phyloP scores from a whole-genome alignment of 192 early-diverging fungal genomes.

The Entomortierella chlamydospora region DNA sequence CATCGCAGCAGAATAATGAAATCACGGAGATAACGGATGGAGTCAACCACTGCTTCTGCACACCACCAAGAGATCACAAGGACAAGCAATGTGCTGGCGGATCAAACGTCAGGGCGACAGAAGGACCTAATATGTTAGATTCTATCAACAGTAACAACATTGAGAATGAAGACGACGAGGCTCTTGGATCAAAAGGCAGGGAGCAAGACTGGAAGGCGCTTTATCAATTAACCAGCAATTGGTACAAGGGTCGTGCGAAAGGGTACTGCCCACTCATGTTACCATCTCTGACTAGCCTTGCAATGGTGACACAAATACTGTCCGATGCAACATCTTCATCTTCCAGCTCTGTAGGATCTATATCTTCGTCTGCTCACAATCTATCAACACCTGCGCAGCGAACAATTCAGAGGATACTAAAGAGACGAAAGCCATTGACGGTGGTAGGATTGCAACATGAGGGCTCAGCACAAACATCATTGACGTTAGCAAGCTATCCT shows the following conservation, averaged over 20 bases:
- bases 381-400: slow-evolving; percentile 23
- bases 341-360: not conserved
- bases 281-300: slow-evolving; percentile 31
- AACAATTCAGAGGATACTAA: slow-evolving; percentile 15
- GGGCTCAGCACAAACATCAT: slow-evolving; percentile 32
- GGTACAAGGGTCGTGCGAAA: slow-evolving; percentile 55
- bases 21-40: no score
- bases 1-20: no score
- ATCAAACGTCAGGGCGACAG: not conserved
- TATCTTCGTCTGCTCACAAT: not conserved
- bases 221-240: slow-evolving; percentile 58
- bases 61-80: not conserved
- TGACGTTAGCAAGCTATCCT: slow-evolving; percentile 22
- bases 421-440: slow-evolving; percentile 18
- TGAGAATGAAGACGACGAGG: not conserved
- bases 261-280: slow-evolving; percentile 47
- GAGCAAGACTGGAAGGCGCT: slow-evolving; percentile 56
- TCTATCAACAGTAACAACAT: not conserved
- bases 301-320: slow-evolving; percentile 9
- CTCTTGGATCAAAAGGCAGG: not conserved
- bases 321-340: not conserved
- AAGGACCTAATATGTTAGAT: not conserved
- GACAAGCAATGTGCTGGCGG: slow-evolving; percentile 9
- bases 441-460: slow-evolving; percentile 48
- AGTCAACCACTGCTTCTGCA: not conserved